Conservation (phyloP, 495 filamentous ascomycete species). For the Rhypophila decipiens region DNA sequence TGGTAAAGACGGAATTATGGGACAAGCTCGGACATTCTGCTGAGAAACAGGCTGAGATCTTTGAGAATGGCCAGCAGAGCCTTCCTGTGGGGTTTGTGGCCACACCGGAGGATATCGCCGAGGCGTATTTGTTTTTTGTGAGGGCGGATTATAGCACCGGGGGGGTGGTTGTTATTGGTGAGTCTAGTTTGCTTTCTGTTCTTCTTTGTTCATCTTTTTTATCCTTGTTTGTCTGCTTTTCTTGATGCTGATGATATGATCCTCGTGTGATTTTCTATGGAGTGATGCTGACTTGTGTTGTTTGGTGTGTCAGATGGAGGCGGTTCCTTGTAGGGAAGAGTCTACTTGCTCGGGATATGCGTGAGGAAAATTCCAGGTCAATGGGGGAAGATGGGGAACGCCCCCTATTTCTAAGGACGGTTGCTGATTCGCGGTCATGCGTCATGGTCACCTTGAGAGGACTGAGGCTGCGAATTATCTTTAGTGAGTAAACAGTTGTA, state of each 20-base stretch:
- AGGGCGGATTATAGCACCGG: constrained; percentile 50
- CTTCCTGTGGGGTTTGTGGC: constrained; percentile 42
- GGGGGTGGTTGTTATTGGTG: constrained; percentile 31
- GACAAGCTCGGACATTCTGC: constrained; percentile 25
- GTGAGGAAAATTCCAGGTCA: neutral
- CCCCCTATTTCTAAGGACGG: too few species aligned
- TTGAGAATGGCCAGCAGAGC: constrained; percentile 19
- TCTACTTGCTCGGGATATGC: neutral
- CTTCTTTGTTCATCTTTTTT: neutral
- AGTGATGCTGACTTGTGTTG: neutral
- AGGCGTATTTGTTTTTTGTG: constrained; percentile 53
- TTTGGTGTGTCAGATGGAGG: constrained; percentile 2
- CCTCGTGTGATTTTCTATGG: neutral
- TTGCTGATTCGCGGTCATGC: too few species aligned
- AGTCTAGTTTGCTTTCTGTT: constrained; percentile 1
- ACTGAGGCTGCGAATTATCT: too few species aligned
- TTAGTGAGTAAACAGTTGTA: too few species aligned
- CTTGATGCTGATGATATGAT: neutral
- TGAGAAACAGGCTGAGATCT: constrained; percentile 26
- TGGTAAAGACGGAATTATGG: constrained; percentile 46
- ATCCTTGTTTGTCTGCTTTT: neutral
- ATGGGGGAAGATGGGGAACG: too few species aligned
- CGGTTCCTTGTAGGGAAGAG: constrained; percentile 2
- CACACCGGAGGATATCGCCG: constrained; percentile 46
- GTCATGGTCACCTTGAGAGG: too few species aligned